Percentiles rank a stretch among this genome's conserved stretches.
Conservation (phyloP, 129 eudicot species). For the Lonicera japonica region DNA sequence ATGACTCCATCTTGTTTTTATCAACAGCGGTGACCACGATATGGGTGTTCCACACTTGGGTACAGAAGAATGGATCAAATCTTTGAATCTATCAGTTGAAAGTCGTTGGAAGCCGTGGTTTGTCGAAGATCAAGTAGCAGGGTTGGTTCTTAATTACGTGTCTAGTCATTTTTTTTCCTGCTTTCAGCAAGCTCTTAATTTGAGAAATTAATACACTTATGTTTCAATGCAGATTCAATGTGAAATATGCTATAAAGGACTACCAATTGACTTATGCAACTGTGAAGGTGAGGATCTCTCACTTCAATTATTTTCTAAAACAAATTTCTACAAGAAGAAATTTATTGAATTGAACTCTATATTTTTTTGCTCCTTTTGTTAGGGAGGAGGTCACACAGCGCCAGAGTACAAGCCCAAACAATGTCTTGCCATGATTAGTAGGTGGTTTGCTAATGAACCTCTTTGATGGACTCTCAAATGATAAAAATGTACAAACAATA, state of each 20-base stretch:
- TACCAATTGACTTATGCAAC: slow-evolving; percentile 21
- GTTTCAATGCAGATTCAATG: slow-evolving; percentile 10
- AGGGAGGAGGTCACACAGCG: slow-evolving; percentile 36
- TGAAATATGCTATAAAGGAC: slow-evolving; percentile 2
- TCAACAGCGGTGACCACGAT: slow-evolving; percentile 28
- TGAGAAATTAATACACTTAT: not conserved
- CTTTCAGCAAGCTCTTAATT: not conserved
- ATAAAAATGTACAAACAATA: too few species aligned
- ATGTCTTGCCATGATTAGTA: slow-evolving; percentile 20
- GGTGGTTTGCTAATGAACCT: slow-evolving; percentile 18
- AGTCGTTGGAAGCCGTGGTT: slow-evolving; percentile 21
- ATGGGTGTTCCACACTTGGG: slow-evolving; percentile 19
- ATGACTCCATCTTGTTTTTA: not conserved
- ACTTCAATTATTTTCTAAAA: too few species aligned
- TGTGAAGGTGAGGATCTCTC: slow-evolving; percentile 12
- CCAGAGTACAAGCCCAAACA: slow-evolving; percentile 23
- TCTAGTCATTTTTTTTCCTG: not conserved
- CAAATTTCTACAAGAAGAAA: too few species aligned
- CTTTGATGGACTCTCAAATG: not conserved
- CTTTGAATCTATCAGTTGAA: slow-evolving; percentile 10
- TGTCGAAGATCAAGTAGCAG: slow-evolving; percentile 25
- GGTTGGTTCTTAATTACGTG: slow-evolving; percentile 9
- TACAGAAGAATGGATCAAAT: slow-evolving; percentile 21
- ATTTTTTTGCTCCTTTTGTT: not conserved
- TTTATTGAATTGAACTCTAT: too few species aligned